Conservation (phyloP, 257 asterid genomes). For the Schizonepeta tenuifolia region DNA sequence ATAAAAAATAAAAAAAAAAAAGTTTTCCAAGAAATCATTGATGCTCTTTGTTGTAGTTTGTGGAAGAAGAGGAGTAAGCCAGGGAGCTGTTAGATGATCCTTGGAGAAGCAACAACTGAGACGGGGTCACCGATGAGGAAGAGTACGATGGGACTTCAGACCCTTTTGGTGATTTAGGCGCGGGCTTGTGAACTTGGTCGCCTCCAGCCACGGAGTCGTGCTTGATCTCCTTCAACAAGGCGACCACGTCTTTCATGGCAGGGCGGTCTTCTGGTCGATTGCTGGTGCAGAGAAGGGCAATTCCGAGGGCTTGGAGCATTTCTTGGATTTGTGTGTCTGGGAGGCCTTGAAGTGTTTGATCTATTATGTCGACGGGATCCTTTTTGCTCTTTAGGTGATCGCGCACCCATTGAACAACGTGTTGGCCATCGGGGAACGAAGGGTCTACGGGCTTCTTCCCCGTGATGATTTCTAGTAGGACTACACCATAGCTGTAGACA, state of each 20-base stretch:
- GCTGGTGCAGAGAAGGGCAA: constrained; percentile 79
- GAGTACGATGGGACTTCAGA: constrained; percentile 40
- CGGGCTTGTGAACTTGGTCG: constrained; percentile 55
- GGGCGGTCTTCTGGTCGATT: constrained; percentile 75
- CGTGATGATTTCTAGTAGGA: constrained; percentile 67
- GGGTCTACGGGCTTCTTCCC: constrained; percentile 78
- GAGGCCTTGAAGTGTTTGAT: constrained; percentile 69
- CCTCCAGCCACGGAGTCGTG: constrained; percentile 47
- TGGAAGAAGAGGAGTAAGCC: constrained; percentile 64
- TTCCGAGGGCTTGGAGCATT: constrained; percentile 85
- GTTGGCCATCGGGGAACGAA: constrained; percentile 70
- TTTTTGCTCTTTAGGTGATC: constrained; percentile 59
- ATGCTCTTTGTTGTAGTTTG: constrained; percentile 45
- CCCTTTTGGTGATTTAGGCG: constrained; percentile 32
- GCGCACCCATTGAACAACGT: constrained; percentile 76
- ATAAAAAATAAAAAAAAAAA: not conserved
- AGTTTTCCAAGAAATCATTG: constrained; percentile 31
- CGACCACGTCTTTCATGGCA: constrained; percentile 81
- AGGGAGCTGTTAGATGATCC: constrained; percentile 65
- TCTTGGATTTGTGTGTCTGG: constrained; percentile 78
- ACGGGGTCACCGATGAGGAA: constrained; percentile 57
- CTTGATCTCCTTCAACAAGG: constrained; percentile 66
- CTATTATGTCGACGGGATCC: constrained; percentile 64
- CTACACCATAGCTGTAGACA: constrained; percentile 81
- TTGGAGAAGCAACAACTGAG: constrained; percentile 62